Percentiles rank a stretch among this genome's conserved stretches.
Conservation (phyloP, 2,329 filamentous ascomycete genomes). For the Penicillium sp. region DNA sequence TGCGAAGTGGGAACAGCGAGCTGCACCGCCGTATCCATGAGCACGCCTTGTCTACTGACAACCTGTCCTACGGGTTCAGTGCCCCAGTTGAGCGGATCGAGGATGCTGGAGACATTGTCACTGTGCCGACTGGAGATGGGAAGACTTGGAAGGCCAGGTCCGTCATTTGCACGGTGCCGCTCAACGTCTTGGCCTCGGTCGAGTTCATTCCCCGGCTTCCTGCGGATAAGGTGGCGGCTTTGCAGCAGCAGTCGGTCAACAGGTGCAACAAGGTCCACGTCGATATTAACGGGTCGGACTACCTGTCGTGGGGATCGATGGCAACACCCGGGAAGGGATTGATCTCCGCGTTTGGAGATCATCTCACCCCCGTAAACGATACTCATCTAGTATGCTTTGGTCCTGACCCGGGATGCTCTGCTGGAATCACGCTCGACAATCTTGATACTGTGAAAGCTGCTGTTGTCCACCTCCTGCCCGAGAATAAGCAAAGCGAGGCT, state of each 20-base stretch:
- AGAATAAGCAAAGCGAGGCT: not conserved
- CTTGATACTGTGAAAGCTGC: not conserved
- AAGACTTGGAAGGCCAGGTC: not conserved
- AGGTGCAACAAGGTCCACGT: not conserved
- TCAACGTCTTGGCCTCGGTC: not conserved
- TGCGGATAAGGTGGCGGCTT: not conserved
- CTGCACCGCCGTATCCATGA: not conserved
- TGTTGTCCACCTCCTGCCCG: not conserved
- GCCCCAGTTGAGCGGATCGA: not conserved
- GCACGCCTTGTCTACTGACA: not conserved
- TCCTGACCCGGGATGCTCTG: not conserved
- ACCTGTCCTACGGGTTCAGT: not conserved
- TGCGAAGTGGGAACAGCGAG: not conserved
- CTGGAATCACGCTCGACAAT: not conserved
- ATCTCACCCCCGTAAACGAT: not conserved
- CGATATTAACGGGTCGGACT: not conserved
- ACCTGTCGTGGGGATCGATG: not conserved
- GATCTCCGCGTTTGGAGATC: not conserved
- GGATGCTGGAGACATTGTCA: not conserved
- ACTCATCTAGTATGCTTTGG: not conserved
- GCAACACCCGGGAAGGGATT: not conserved
- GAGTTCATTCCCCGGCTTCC: not conserved
- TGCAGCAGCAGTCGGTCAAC: not conserved
- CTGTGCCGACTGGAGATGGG: not conserved
- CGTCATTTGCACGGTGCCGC: not conserved